Evolutionary conservation across 257 asterid species (phyloP), one percentile per base, ranked within the genome.

Genomic region (Solanum megistacrolobum): DNA sequence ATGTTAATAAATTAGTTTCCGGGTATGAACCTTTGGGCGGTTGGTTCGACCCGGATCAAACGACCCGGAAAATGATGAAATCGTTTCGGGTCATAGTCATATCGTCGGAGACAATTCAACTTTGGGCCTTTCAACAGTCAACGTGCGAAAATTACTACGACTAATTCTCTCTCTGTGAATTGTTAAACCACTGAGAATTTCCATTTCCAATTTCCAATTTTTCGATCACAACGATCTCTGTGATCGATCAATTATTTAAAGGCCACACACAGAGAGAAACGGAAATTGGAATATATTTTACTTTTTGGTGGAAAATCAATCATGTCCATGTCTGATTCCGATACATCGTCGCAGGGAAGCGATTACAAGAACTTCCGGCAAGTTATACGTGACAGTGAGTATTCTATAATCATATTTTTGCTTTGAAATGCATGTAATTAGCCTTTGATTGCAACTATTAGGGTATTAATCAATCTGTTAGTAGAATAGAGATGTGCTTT

Each of bases 271-370:
- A 86, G 73, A 36, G 84, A 43, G 83, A 39, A 6, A 27, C 14
- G n/a, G 58, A 39, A 13, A 38, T 35, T 66, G 55, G 9, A 65
- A 48, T 38, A 60, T 82, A 13, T 69, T 23, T 31, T 20, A 9
- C 23, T 8, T 32, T 74, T 74, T 35, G 29, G 68, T 46, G 27
- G n/a, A 16, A 46, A 83, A 35, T 38, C 25, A 38, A 88, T 34
- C 55, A 93, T 93, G 94, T 92, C 96, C 86, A 92, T 92, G 89
- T 93, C 95, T 13, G 96, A 94, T 92, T 93, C 95, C 52, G 94
- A 94, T 86, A 88, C 94, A 87, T 93, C 94, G 89, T 94, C 95
- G 78, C 96, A 93, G 83, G 92, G 92, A 83, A 87, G 90, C 89
- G 96, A 94, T 74, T 90, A 92, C 89, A 94, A 91, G 89, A 89